Evolutionary conservation across 306 rosid genomes (phyloP), one percentile per base, ranked within the genome.

Genomic region (Quercus bicolor): DNA sequence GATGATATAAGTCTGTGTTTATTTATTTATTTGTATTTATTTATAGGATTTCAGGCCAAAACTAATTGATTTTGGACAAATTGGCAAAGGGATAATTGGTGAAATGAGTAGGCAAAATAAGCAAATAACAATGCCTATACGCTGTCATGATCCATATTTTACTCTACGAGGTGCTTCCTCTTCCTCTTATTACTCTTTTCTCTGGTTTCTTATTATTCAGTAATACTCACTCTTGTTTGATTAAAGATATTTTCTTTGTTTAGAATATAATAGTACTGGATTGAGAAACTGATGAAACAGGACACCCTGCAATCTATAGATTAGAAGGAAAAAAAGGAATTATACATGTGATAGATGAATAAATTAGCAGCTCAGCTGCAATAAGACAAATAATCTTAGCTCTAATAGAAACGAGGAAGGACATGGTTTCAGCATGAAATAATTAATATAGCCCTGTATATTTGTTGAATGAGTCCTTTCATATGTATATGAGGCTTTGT

Each of bases 41-140:
- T 10, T 0, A 13, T 12, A 90, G 92, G 90, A 92, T 48, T 80
- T 73, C 84, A 86, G 55, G 77, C 90, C 91, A 74, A 89, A 84
- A 62, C 52, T 86, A 59, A 81, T 83, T 40, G 90, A 89, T 33
- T 76, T 84, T 76, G 9, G 73, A 37, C 77, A 75, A 77, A 43
- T 71, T 29, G 73, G 83, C 59, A 79, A 81, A 29, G 70, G 78
- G 21, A 16, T 12, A 8, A 64, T 69, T 3, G 59, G 74, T 19
- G 81, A 85, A 70, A 62, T 75, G 79, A 59, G 80, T 59, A 34
- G 77, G 72, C 55, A 21, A 19, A 83, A 85, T 64, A 82, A 85
- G 73, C 72, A 85, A 55, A 73, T 65, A 40, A 62, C 83, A 72
- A 68, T 70, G 71, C 81, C 84, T 20, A 24, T 72, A 20, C 79